Base-by-base conservation (phyloP, 352 stramenopile genomes). In the Pythium grandisporangium region DNA sequence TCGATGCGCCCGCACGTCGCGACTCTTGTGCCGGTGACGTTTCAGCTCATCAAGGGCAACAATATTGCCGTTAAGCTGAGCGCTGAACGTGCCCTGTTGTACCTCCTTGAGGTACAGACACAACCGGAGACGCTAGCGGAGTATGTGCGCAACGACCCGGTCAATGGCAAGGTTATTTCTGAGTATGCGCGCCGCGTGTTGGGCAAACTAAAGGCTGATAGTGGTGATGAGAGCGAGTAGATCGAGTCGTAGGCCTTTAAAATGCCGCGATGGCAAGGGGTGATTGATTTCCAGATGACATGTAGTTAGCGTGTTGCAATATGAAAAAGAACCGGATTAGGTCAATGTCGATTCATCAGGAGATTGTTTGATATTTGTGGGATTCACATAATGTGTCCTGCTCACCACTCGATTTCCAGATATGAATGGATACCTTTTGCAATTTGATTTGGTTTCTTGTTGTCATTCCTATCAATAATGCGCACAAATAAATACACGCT, bases 31-130 rank as follows among this genome's bases (percentile, higher is more conserved):
- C 74, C 78, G 17, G 55, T 71, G 41, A 75, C 83, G 24, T 92
- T 95, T 47, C 57, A 71, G 53, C 63, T 84, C 29, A 88, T 95
- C 60, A 93, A 93, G 68, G 84, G 81, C 63, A 82, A 82, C 53
- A 93, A 95, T 55, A 72, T 95, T 42, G 71, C 75, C 0, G 80
- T 92, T 38, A 95, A 95, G 66, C 53, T 93, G 39, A 71, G 73
- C 11, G 81, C 82, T 27, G 84, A 95, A 48, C 74, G 84, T 24
- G 73, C 82, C 37, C 56, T 95, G 51, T 52, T 95, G 19, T 93
- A 95, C 42, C 35, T 95, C 58, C 66, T 95, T 16, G 78, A 95
- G 38, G 74, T 94, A 35, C 73, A 90, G 37, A 67, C 77, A 30
- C 78, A 80, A 2, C 72, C 84, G 0, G 78, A 89, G 44, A 91